Evolutionary conservation across 75 land plant species (phyloP), one percentile per base, ranked within the genome.

Genomic region (Selaginella tamariscina): DNA sequence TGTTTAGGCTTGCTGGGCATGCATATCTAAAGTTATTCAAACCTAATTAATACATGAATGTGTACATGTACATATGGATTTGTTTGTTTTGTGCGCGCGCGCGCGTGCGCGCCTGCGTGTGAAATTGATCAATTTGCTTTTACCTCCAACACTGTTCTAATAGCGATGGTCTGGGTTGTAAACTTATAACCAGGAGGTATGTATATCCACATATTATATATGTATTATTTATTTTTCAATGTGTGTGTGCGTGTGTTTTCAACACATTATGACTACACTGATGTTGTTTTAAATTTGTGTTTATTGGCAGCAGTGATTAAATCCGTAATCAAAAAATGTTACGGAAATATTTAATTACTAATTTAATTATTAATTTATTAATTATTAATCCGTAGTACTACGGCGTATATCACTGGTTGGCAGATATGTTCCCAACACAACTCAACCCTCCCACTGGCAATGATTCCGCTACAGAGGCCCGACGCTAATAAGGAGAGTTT

Each of bases 1-100:
- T 77, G 70, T 2, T 77, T 74, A 74, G 75, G 72, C 39, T 72
- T 77, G 75, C 71, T 77, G 0, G 79, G 75, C 15, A 77, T 74
- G 11, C 71, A 72, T 32, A 56, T 77, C 22, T 70, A 71, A 75
- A 68, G 77, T 75, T 24, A 65, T 11, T 26, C 23, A 29, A 22
- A 32, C 15, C 15, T 39, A 39, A 39, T 39, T 5, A 39, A 39
- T 5, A 39, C 5, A 15, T 15, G 5, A 15, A 39, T 15, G 49
- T 5, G 11, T 5, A 39, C 49, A 5, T 5, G 15, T 5, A 39
- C 49, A 68, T 75, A 15, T 33, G 13, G 5, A 1, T 8, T 39
- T 39, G 27, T 66, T 15, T n/a, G 31, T 1, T 8, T n/a, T 2
- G 18, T 32, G 22, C 21, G 8, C 26, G 8, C 18, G 9, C 26